Evolutionary conservation across 2,329 filamentous ascomycete species (phyloP).

Genomic region (Alternaria brassicae): DNA sequence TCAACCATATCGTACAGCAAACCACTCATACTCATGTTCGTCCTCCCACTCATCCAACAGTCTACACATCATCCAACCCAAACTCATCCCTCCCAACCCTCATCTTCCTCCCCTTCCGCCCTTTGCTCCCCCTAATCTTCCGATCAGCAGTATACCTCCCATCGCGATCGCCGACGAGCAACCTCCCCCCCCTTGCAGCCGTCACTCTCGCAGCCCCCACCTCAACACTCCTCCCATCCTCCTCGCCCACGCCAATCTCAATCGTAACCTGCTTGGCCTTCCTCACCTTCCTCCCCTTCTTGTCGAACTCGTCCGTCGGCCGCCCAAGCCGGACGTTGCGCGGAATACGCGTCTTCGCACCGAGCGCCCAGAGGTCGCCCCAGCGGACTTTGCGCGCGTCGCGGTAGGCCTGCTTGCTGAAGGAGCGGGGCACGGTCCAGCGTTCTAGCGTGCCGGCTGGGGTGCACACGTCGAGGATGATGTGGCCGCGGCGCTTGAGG

Average conservation of each 20-base stretch:
- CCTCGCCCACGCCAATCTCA: conserved; percentile 38
- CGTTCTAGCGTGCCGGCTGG: conserved; percentile 84
- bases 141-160: conserved; percentile 42
- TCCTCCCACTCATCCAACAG: background rate
- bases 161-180: conserved; percentile 38
- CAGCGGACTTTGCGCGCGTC: conserved; percentile 89
- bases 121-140: conserved; percentile 48
- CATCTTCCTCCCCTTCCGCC: conserved; percentile 51
- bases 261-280: conserved; percentile 40
- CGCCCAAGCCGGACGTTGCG: conserved; percentile 68
- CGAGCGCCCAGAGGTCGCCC: conserved; percentile 96
- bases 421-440: conserved; percentile 88
- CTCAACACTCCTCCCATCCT: conserved; percentile 30
- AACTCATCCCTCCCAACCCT: conserved; percentile 11
- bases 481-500: conserved; percentile 86
- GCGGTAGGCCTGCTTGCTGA: conserved; percentile 81
- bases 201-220: conserved; percentile 24
- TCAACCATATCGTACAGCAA: conserved; percentile 4
- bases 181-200: conserved; percentile 30
- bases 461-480: conserved; percentile 90
- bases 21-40: too few species aligned
- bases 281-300: conserved; percentile 48
- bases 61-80: conserved; percentile 30
- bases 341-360: conserved; percentile 81
- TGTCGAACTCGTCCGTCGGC: conserved; percentile 51